These are phyloP conservation scores for Perkinsus chesapeaki DNA, from an alignment of 169 alveolate genomes.

Conservation along the genomic window DNA sequence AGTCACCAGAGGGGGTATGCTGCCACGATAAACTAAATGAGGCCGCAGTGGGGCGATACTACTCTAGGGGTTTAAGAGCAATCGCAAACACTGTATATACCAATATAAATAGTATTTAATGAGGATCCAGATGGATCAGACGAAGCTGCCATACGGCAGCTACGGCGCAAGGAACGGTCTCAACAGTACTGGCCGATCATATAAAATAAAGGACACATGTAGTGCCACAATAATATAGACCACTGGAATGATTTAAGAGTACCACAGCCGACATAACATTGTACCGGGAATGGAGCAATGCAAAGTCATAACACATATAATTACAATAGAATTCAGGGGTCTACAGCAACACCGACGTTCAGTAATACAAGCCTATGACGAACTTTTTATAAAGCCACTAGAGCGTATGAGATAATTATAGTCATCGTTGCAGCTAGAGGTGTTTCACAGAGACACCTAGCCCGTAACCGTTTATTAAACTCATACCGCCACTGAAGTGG, in stretches of 20 bases:
- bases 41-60: no score
- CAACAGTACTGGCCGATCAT: not conserved
- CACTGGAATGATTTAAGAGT: not conserved
- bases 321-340: not conserved
- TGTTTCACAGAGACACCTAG: not conserved
- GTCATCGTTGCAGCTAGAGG: not conserved
- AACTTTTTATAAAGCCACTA: not conserved
- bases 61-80: not conserved
- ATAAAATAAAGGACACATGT: not conserved
- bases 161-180: not conserved
- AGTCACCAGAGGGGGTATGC: no score
- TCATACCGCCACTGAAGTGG: not conserved
- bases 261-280: not conserved
- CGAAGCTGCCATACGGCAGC: not conserved
- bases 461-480: not conserved
- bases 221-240: not conserved
- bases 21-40: no score
- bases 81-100: not conserved
- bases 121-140: not conserved
- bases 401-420: not conserved
- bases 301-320: not conserved
- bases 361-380: not conserved
- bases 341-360: not conserved
- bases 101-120: not conserved
- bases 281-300: not conserved